Evolutionary conservation across 129 eudicot species (phyloP).

Genomic region (Oenanthe sinensis): DNA sequence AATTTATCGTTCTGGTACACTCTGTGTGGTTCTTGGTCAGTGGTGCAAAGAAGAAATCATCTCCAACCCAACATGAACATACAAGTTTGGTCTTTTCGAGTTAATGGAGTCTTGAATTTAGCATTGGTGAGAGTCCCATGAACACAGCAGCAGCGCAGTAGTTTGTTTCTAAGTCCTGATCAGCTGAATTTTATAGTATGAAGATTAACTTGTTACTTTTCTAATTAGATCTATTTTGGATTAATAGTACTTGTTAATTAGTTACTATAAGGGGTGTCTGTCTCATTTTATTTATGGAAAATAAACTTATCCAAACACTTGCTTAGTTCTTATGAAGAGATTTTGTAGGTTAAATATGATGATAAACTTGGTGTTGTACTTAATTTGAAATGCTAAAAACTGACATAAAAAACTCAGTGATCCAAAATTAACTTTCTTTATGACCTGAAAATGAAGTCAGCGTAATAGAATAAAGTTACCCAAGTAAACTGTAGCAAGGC

Average conservation of each 20-base stretch:
- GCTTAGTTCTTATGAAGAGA: not conserved
- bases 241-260: not conserved
- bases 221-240: not conserved
- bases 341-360: too few relatives aligned
- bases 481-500: too few relatives aligned
- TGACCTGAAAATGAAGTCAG: not conserved
- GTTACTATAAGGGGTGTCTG: not conserved
- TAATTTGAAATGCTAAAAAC: too few relatives aligned
- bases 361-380: not conserved
- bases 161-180: not conserved
- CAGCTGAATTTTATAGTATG: not conserved
- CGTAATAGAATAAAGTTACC: too few relatives aligned
- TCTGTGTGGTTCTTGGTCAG: not conserved
- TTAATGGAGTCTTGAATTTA: not conserved
- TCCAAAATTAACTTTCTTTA: too few relatives aligned
- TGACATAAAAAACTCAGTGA: too few relatives aligned
- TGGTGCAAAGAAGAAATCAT: not conserved
- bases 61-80: not conserved
- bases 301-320: not conserved
- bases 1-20: not conserved
- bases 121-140: not conserved
- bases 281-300: not conserved
- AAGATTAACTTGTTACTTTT: not conserved
- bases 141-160: too few relatives aligned
- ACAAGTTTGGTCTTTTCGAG: conserved; percentile 3